These are phyloP conservation scores for Excoecaria agallocha DNA, from an alignment of 345 rosid species.

Conservation along the genomic window DNA sequence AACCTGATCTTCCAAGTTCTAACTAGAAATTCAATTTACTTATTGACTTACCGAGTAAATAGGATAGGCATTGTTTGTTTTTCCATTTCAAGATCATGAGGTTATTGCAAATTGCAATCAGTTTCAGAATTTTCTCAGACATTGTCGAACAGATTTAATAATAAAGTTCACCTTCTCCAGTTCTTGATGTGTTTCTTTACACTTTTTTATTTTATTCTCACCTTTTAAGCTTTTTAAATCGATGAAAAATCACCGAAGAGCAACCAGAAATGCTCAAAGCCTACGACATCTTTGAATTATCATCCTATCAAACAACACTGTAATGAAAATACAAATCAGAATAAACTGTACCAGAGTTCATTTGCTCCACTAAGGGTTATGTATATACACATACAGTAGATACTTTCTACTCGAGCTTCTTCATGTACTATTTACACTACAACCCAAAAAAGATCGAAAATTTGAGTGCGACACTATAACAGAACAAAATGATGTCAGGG, in stretches of 20 bases:
- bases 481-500: background rate
- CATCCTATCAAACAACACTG: background rate
- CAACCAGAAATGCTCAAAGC: background rate
- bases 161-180: background rate
- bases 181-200: background rate
- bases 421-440: too few species aligned
- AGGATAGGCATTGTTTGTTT: background rate
- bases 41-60: background rate
- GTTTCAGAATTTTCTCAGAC: background rate
- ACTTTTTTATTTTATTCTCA: too few species aligned
- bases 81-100: background rate
- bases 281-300: background rate
- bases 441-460: too few species aligned
- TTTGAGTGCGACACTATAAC: too few species aligned
- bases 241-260: too few species aligned
- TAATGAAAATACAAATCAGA: background rate
- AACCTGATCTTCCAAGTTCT: conserved; percentile 36
- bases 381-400: too few species aligned
- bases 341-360: too few species aligned
- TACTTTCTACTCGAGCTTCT: too few species aligned
- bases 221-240: too few species aligned
- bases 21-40: background rate
- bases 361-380: too few species aligned
- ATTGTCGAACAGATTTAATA: background rate
- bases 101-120: background rate